These are phyloP conservation scores for Lasiodiplodia hormozganensis DNA, from an alignment of 2,329 filamentous ascomycete species.

Conservation along the genomic window DNA sequence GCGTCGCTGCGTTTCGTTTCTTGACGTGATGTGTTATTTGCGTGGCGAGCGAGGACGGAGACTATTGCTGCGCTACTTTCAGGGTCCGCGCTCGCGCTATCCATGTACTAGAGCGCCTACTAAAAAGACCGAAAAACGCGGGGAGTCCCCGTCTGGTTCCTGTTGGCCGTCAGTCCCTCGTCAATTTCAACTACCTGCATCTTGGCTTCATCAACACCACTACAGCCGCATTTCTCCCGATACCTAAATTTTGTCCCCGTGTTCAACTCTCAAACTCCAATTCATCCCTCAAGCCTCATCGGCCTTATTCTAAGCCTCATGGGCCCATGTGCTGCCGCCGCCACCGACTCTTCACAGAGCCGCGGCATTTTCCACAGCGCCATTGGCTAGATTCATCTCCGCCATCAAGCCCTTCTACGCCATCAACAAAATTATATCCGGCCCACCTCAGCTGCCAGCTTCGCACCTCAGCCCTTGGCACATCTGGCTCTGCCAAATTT, in stretches of 20 bases:
- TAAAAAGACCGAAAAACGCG: background rate
- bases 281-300: background rate
- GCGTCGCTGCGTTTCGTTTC: background rate
- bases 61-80: background rate
- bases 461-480: background rate
- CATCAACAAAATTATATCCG: background rate
- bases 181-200: background rate
- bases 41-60: background rate
- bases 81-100: slow-evolving; percentile 3
- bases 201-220: background rate
- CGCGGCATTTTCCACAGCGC: background rate
- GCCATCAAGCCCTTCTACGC: slow-evolving; percentile 3
- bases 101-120: background rate
- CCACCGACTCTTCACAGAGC: background rate
- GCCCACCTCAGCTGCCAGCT: background rate
- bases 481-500: background rate
- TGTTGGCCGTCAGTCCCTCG: background rate
- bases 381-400: slow-evolving; percentile 9
- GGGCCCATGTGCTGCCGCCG: background rate
- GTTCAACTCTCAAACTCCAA: background rate
- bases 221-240: background rate
- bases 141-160: background rate
- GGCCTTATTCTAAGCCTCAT: background rate
- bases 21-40: background rate
- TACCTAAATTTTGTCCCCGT: background rate